Percentiles rank a stretch among this genome's conserved stretches.
Conservation (phyloP, 225 moss, liverwort and hornwort genomes). For the Pseudisothecium myosuroides region DNA sequence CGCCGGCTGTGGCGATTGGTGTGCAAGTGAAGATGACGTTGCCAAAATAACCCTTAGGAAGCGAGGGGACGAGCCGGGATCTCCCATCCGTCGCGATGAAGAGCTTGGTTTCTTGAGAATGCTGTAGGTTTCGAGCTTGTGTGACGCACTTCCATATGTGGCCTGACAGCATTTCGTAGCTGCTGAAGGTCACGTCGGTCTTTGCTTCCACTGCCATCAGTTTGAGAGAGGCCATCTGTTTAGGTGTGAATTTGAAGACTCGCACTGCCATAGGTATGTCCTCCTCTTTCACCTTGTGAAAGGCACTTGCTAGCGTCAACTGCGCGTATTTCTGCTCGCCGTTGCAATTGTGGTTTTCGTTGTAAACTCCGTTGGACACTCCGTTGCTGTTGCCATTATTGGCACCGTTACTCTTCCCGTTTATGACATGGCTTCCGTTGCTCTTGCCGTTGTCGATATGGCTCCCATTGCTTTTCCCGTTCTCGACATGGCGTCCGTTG, state of each 20-base stretch:
- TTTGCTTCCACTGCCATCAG: constrained; percentile 37
- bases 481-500: background rate
- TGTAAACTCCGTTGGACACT: background rate
- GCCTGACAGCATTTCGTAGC: constrained; percentile 90
- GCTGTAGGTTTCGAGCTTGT: constrained; percentile 33
- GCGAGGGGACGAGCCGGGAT: constrained; percentile 53
- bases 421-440: background rate
- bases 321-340: background rate
- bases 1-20: constrained; percentile 56
- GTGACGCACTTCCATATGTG: constrained; percentile 91
- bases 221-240: constrained; percentile 49
- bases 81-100: constrained; percentile 92
- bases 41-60: constrained; percentile 86
- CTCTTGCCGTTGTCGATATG: background rate
- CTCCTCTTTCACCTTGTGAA: background rate
- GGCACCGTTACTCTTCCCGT: background rate
- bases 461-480: background rate
- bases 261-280: constrained; percentile 53
- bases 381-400: background rate
- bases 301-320: background rate
- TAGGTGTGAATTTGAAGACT: constrained; percentile 49
- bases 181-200: constrained; percentile 51
- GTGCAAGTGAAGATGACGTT: constrained; percentile 95
- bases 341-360: background rate
- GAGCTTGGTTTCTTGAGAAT: constrained; percentile 57